These are phyloP conservation scores for Combretum micranthum DNA, from an alignment of 345 rosid genomes.

Conservation along the genomic window DNA sequence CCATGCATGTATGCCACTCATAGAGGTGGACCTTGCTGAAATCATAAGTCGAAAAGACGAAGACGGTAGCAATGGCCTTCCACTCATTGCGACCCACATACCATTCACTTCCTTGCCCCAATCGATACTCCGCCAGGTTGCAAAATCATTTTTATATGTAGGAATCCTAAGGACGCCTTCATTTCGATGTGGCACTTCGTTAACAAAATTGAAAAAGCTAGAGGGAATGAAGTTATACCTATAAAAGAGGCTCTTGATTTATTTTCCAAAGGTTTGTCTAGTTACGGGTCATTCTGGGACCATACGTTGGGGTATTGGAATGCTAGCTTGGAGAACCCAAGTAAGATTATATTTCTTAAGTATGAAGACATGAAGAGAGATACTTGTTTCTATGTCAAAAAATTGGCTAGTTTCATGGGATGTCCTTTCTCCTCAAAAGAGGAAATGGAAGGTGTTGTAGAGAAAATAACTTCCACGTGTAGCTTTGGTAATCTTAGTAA, in stretches of 20 bases:
- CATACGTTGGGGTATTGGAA: conserved; percentile 1
- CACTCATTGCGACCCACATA: conserved; percentile 5
- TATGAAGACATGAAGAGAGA: conserved; percentile 5
- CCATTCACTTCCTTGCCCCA: neutral
- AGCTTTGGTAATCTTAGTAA: conserved; percentile 7
- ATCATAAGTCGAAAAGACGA: neutral
- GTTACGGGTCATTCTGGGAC: conserved; percentile 2
- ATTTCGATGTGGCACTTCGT: conserved; percentile 5
- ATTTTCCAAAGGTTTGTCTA: neutral
- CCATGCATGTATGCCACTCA: conserved; percentile 3
- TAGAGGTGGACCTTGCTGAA: neutral
- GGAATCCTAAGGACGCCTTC: conserved; percentile 10
- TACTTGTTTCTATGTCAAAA: neutral
- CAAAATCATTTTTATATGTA: conserved; percentile 8
- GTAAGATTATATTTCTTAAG: neutral
- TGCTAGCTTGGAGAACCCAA: neutral
- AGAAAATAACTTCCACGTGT: neutral
- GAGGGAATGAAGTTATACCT: neutral
- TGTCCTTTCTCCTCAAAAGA: neutral
- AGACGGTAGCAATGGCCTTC: neutral
- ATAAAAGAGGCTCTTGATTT: neutral
- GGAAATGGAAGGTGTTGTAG: neutral
- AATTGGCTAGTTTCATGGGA: conserved; percentile 6
- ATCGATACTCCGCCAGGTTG: neutral
- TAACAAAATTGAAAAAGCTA: neutral